phyloP scores from a whole-genome alignment of 2,329 filamentous ascomycete species.

The Fusarium nodosum region DNA sequence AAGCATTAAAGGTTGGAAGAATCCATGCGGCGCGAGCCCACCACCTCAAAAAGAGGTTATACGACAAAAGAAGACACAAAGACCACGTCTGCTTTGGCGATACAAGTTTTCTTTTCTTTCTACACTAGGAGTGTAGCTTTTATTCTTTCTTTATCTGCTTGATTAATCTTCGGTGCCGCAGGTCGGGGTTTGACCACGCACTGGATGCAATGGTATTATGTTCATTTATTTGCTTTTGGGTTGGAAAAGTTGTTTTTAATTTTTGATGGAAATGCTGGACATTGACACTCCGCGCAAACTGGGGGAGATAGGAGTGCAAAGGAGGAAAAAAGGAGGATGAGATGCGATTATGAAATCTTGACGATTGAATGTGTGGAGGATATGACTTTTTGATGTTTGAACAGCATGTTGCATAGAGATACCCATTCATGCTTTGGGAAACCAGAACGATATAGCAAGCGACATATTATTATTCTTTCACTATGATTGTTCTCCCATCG shows the following conservation, averaged over 20 bases:
- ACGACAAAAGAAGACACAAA: constrained; percentile 20
- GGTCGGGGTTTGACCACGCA: constrained; percentile 49
- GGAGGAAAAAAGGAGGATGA: constrained; percentile 6
- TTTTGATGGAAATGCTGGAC: constrained; percentile 45
- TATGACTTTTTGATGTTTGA: constrained; percentile 42
- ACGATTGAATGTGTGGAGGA: constrained; percentile 46
- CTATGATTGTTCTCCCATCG: constrained; percentile 1
- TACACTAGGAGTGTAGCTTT: constrained; percentile 9
- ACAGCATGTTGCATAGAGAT: constrained; percentile 54
- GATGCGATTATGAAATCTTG: constrained; percentile 47
- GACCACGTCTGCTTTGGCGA: constrained; percentile 15
- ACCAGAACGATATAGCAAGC: constrained; percentile 51
- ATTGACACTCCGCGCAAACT: constrained; percentile 41
- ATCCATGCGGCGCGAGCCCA: constrained; percentile 47
- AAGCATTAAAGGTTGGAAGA: constrained; percentile 49
- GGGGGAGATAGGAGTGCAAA: constrained; percentile 39
- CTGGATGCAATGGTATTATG: constrained; percentile 51
- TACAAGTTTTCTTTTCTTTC: constrained; percentile 12
- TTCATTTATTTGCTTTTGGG: constrained; percentile 8
- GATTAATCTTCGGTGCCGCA: constrained; percentile 47
- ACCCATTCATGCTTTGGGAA: constrained; percentile 50
- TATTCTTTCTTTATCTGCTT: constrained; percentile 15
- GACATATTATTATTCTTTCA: constrained; percentile 47
- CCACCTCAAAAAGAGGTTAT: constrained; percentile 22
- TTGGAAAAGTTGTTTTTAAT: constrained; percentile 35